phyloP scores from a whole-genome alignment of 768 basidiomycete genomes.

The Pulveroboletus frians region DNA sequence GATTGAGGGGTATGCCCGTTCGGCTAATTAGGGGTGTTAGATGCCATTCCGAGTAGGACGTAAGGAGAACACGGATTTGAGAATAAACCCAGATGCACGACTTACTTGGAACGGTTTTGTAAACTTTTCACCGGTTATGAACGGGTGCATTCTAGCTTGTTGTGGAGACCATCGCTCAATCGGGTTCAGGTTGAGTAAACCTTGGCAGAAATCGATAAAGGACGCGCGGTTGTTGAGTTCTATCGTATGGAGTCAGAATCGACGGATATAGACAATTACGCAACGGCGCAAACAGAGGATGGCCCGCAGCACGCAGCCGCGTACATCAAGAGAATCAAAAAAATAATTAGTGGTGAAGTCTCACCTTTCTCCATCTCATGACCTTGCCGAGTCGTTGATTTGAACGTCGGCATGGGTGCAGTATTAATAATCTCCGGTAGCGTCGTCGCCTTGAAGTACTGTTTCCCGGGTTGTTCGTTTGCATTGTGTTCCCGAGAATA shows the following conservation, averaged over 20 bases:
- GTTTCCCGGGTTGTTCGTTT: constrained; percentile 96
- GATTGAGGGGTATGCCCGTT: constrained; percentile 38
- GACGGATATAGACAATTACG: constrained; percentile 7
- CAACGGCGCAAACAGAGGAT: background rate
- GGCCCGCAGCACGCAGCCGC: background rate
- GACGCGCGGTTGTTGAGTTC: constrained; percentile 92
- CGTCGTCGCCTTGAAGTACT: constrained; percentile 94
- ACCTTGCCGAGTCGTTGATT: constrained; percentile 62
- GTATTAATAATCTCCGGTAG: constrained; percentile 94
- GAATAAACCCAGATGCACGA: background rate
- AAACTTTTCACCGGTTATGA: constrained; percentile 97
- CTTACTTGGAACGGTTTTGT: constrained; percentile 79
- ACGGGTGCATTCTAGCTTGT: constrained; percentile 92
- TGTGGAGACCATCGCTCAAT: constrained; percentile 96
- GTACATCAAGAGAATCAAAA: background rate
- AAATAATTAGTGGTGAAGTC: constrained; percentile 13
- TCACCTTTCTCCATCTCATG: constrained; percentile 89
- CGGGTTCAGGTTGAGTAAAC: constrained; percentile 89
- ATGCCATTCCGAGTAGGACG: constrained; percentile 1
- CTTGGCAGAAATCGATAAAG: constrained; percentile 97
- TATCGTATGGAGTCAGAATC: constrained; percentile 31
- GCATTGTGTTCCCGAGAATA: constrained; percentile 94
- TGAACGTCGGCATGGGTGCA: constrained; percentile 86
- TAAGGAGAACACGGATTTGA: background rate
- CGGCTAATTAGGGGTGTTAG: constrained; percentile 37